Conservation (phyloP, 2,329 filamentous ascomycete species). For the Ceratocystis colombiana region DNA sequence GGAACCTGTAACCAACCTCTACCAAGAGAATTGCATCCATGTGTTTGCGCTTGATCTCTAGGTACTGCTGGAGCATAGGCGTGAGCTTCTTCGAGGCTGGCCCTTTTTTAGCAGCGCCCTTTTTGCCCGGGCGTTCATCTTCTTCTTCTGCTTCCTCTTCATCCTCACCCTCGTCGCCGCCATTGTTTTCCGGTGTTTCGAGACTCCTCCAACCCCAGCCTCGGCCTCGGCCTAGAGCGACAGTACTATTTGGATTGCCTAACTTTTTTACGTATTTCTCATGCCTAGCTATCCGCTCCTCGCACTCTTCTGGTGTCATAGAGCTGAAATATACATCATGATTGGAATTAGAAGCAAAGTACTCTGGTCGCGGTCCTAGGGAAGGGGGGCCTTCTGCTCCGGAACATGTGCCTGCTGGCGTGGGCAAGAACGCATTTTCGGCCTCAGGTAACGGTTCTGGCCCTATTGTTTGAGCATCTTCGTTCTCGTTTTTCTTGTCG, state of each 20-base stretch:
- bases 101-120: constrained; percentile 43
- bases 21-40: constrained; percentile 83
- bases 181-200: constrained; percentile 45
- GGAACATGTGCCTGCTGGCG: no score
- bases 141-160: constrained; percentile 48
- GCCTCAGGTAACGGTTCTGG: neutral
- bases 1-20: constrained; percentile 96
- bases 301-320: constrained; percentile 47
- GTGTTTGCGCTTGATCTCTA: constrained; percentile 88
- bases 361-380: constrained; percentile 8
- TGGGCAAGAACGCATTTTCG: neutral
- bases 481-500: constrained; percentile 17
- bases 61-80: constrained; percentile 83
- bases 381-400: neutral
- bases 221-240: constrained; percentile 50
- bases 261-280: constrained; percentile 82
- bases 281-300: constrained; percentile 52
- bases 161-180: constrained; percentile 41
- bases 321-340: constrained; percentile 26
- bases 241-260: constrained; percentile 71
- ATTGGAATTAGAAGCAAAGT: constrained; percentile 19
- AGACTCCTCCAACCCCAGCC: constrained; percentile 48
- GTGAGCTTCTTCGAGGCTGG: constrained; percentile 57
- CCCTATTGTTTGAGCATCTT: neutral
- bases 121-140: constrained; percentile 41